Evolutionary conservation across 129 eudicot species (phyloP).

Genomic region (Centella asiatica): DNA sequence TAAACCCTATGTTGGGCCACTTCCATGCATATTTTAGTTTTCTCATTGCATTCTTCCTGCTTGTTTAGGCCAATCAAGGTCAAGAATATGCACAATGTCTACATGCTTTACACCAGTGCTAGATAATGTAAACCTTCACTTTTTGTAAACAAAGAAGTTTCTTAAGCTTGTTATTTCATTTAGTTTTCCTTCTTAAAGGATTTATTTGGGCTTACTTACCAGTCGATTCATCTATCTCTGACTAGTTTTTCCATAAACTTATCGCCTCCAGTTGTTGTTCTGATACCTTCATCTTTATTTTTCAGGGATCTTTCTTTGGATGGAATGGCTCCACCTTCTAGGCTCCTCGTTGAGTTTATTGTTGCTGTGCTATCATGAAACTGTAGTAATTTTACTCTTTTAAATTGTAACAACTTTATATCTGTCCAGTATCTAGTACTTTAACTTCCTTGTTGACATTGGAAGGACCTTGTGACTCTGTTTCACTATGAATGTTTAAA

Average conservation of each 20-base stretch:
- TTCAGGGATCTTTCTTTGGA: slow-evolving; percentile 74
- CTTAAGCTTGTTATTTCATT: not conserved
- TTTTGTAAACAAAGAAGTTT: slow-evolving; percentile 15
- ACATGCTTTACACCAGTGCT: slow-evolving; percentile 97
- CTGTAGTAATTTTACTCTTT: not conserved
- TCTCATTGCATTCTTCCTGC: slow-evolving; percentile 69
- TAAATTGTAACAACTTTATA: not conserved
- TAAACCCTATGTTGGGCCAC: slow-evolving; percentile 2
- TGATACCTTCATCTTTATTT: slow-evolving; percentile 1
- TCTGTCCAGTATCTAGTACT: not conserved
- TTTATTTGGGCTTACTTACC: not conserved
- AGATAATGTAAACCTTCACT: slow-evolving; percentile 71
- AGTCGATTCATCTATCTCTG: not conserved
- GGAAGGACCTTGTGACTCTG: not conserved
- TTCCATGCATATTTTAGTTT: slow-evolving; percentile 22
- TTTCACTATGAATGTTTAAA: not conserved
- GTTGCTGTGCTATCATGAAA: slow-evolving; percentile 3
- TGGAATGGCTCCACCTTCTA: slow-evolving; percentile 83
- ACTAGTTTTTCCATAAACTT: no score
- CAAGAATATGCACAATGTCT: slow-evolving; percentile 97
- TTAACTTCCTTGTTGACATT: not conserved
- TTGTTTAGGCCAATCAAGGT: slow-evolving; percentile 78
- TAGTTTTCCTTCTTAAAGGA: not conserved
- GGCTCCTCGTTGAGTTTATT: not conserved
- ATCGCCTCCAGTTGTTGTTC: not conserved